These are phyloP conservation scores for Neurospora sp. DNA, from an alignment of 495 filamentous ascomycete genomes.

Conservation along the genomic window DNA sequence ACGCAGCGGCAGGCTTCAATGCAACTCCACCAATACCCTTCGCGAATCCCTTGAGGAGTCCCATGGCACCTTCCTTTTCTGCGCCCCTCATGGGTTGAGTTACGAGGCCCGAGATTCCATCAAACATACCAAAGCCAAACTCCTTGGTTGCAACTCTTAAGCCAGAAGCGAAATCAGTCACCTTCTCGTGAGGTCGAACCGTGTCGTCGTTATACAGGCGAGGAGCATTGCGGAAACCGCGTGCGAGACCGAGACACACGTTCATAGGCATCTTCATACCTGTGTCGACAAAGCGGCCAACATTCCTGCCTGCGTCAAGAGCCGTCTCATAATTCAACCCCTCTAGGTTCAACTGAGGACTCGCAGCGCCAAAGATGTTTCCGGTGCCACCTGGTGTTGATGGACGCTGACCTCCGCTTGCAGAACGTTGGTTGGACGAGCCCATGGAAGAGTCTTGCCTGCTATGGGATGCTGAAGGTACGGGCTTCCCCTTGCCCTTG, in stretches of 20 bases:
- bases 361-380: not conserved
- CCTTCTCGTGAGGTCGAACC: constrained; percentile 56
- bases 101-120: constrained; percentile 61
- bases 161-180: constrained; percentile 59
- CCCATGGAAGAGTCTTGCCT: not conserved
- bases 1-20: constrained; percentile 56
- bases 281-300: constrained; percentile 56
- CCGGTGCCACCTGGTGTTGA: not conserved
- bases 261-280: constrained; percentile 72
- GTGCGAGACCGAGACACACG: constrained; percentile 63
- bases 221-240: constrained; percentile 79
- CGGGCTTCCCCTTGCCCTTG: not conserved
- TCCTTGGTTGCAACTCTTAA: constrained; percentile 56
- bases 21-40: constrained; percentile 64
- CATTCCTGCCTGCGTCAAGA: constrained; percentile 49
- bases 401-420: not conserved
- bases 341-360: not conserved
- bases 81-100: constrained; percentile 59
- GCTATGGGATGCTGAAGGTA: not conserved
- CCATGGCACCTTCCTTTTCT: constrained; percentile 55
- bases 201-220: constrained; percentile 69
- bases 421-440: not conserved
- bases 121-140: constrained; percentile 56
- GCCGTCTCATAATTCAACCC: constrained; percentile 42
- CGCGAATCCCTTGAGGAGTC: constrained; percentile 64